A percentile compares a stretch with the other conserved stretches of the same genome.
phyloP scores from a whole-genome alignment of 1,139 yeast genomes.

The Pneumocystis murina region DNA sequence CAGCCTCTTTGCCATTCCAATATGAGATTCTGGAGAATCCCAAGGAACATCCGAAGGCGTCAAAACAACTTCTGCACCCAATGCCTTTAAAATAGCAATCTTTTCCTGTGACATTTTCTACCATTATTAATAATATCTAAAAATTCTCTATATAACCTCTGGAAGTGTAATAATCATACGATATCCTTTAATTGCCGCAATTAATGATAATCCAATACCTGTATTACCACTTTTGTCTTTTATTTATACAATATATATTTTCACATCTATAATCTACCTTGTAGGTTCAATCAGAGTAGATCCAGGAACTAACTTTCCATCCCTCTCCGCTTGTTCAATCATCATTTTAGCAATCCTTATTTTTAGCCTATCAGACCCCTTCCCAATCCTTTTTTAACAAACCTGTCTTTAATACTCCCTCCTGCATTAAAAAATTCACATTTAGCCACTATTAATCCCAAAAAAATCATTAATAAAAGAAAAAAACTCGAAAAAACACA shows the following conservation, averaged over 20 bases:
- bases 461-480: background rate
- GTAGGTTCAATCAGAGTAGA: constrained; percentile 81
- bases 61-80: constrained; percentile 82
- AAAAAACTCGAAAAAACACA: constrained; percentile 11
- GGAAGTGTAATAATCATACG: constrained; percentile 80
- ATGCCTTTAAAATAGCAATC: constrained; percentile 73
- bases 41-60: constrained; percentile 90
- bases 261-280: constrained; percentile 48
- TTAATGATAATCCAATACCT: constrained; percentile 77
- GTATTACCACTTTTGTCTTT: constrained; percentile 18
- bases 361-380: constrained; percentile 58
- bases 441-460: background rate
- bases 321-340: constrained; percentile 69
- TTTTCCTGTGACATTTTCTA: constrained; percentile 79
- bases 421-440: background rate
- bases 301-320: constrained; percentile 71
- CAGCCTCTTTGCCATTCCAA: constrained; percentile 71
- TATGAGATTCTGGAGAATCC: constrained; percentile 85
- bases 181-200: constrained; percentile 79
- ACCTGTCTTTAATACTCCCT: constrained; percentile 14
- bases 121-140: background rate
- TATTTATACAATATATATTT: background rate
- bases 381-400: constrained; percentile 46
- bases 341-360: constrained; percentile 48
- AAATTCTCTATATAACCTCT: constrained; percentile 24